Conservation (phyloP, 2,329 filamentous ascomycete species). For the Arthrobotrys conoides region DNA sequence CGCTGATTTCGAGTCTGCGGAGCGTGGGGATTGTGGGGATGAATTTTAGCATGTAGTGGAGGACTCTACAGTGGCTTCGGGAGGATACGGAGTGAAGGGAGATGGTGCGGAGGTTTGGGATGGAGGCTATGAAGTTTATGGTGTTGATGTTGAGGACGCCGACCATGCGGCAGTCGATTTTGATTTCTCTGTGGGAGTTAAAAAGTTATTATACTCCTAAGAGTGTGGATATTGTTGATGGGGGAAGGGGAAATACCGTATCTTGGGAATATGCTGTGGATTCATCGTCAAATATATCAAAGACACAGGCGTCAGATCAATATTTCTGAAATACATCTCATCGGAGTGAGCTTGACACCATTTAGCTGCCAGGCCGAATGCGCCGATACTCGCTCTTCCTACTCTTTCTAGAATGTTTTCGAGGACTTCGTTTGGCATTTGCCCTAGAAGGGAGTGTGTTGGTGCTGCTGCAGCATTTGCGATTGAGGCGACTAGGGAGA, state of each 20-base stretch:
- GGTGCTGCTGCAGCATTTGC: neutral
- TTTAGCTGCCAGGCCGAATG: slow-evolving; percentile 11
- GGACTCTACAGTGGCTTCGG: neutral
- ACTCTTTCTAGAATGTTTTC: slow-evolving; percentile 6
- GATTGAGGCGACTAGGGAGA: neutral
- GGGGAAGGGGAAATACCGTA: slow-evolving; percentile 16
- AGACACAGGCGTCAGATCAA: neutral
- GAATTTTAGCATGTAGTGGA: slow-evolving; percentile 6
- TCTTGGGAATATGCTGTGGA: neutral
- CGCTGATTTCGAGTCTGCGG: neutral
- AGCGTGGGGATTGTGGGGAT: neutral
- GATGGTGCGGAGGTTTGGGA: slow-evolving; percentile 6
- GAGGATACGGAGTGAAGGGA: slow-evolving; percentile 4
- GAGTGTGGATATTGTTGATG: no score
- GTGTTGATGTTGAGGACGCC: neutral
- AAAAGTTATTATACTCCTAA: no score
- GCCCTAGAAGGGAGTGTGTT: slow-evolving; percentile 7
- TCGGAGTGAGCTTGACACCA: slow-evolving; percentile 23
- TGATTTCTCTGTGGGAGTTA: neutral
- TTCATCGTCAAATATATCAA: neutral
- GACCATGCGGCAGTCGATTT: neutral
- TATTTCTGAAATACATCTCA: neutral
- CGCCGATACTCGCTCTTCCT: neutral
- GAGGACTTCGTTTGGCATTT: slow-evolving; percentile 14
- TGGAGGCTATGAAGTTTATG: neutral